Conservation (phyloP, 495 filamentous ascomycete species). For the Astrothelium macrocarpum region DNA sequence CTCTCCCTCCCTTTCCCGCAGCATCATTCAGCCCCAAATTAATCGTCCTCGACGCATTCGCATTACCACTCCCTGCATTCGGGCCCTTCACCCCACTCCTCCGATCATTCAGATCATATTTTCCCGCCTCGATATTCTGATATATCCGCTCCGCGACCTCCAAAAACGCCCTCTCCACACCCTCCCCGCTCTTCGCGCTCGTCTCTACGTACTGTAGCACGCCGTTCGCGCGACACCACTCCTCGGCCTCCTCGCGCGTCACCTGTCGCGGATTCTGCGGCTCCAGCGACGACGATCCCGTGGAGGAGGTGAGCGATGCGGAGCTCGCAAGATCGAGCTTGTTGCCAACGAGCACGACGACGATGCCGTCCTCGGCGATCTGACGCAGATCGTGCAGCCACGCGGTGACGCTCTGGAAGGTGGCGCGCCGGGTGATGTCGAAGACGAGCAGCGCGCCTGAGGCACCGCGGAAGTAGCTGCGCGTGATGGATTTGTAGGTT, state of each 20-base stretch:
- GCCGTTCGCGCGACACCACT: slow-evolving; percentile 75
- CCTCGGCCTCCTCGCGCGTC: slow-evolving; percentile 65
- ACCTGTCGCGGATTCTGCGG: slow-evolving; percentile 63
- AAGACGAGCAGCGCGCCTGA: slow-evolving; percentile 89
- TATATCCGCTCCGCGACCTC: slow-evolving; percentile 90
- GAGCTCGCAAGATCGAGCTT: slow-evolving; percentile 65
- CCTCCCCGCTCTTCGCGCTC: slow-evolving; percentile 86
- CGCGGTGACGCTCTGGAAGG: slow-evolving; percentile 71
- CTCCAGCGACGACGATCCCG: slow-evolving; percentile 21
- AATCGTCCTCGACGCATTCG: slow-evolving; percentile 41
- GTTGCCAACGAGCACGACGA: slow-evolving; percentile 90
- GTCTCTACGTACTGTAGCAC: slow-evolving; percentile 90
- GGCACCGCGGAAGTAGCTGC: slow-evolving; percentile 90
- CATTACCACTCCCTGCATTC: slow-evolving; percentile 40
- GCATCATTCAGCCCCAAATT: slow-evolving; percentile 48
- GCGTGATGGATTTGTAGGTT: slow-evolving; percentile 90
- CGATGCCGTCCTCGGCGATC: slow-evolving; percentile 88
- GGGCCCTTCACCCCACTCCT: slow-evolving; percentile 85
- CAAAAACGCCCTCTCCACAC: slow-evolving; percentile 85
- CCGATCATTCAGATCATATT: slow-evolving; percentile 88
- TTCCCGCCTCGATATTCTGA: slow-evolving; percentile 86
- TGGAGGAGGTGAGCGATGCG: slow-evolving; percentile 24
- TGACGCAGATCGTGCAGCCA: slow-evolving; percentile 89
- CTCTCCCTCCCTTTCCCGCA: slow-evolving; percentile 38
- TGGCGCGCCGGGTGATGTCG: slow-evolving; percentile 79